Base-by-base conservation (phyloP, 2,329 filamentous ascomycete species). In the Trichophyton verrucosum region DNA sequence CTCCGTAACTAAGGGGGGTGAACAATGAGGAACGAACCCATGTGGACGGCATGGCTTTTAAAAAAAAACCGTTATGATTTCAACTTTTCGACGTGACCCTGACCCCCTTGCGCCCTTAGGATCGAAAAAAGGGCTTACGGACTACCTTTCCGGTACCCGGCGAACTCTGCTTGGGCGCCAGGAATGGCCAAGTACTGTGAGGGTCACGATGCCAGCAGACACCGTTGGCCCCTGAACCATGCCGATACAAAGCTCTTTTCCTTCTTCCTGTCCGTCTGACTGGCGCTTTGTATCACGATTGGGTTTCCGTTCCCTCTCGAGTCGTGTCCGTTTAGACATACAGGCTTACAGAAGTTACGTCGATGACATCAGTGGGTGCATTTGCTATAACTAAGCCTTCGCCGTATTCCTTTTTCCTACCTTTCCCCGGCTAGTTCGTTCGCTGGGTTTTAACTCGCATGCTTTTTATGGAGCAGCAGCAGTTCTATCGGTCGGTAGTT, bases 91-190 rank as follows among this genome's bases (percentile, higher is more conserved):
- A 44, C 40, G 15, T 44, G 33, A 38, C 33, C 33, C 33, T 38
- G 33, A 13, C 33, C n/a, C 40, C 40, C 40, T 30, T 30, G 6
- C 1, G 27, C 27, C 40, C 15, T 44, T n/a, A 11, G 49, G 22
- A 38, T 38, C 33, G 33, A 38, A 38, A 38, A 38, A 38, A 20
- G 47, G 27, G 22, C 17, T 24, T 53, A 53, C 49, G 22, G 49
- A 24, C 49, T 27, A 53, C 49, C 49, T 27, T 53, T 53, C 49
- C 49, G 49, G 49, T 33, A 53, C 49, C 49, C 49, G 49, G 49
- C 49, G 49, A 53, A 53, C 49, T 53, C 49, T 53, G 49, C 49
- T 53, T 53, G 24, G 13, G 27, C 24, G 24, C 6, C 27, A 53
- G 49, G 49, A 53, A 24, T 53, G 49, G 49, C 44, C 49, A 53